These are phyloP conservation scores for Acer campestre DNA, from an alignment of 345 rosid genomes.

Conservation along the genomic window DNA sequence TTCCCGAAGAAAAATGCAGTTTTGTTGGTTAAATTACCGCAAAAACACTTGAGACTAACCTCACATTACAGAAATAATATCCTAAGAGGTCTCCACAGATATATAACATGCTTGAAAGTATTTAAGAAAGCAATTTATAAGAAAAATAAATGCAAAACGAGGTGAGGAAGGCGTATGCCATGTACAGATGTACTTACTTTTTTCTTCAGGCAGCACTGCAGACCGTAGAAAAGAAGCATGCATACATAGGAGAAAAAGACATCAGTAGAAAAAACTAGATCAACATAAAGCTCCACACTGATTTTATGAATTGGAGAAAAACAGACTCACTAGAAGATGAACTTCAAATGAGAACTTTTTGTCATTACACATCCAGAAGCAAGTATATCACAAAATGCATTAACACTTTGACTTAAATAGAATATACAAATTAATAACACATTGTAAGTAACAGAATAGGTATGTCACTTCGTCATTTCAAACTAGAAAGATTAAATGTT, in stretches of 20 bases:
- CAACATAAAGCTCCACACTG: neutral
- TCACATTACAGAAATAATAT: neutral
- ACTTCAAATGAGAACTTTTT: neutral
- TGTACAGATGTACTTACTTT: slow-evolving; percentile 57
- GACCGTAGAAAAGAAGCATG: slow-evolving; percentile 39
- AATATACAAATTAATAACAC: neutral
- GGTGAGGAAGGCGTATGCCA: slow-evolving; percentile 8
- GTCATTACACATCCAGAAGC: neutral
- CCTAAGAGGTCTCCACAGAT: neutral
- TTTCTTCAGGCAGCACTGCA: slow-evolving; percentile 92
- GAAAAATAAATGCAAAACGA: slow-evolving; percentile 12
- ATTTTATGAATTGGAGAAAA: neutral
- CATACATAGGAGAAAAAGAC: slow-evolving; percentile 32
- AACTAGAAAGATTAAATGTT: neutral
- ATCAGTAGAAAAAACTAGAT: slow-evolving; percentile 24
- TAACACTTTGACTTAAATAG: neutral
- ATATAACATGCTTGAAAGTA: neutral
- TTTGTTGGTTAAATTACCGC: neutral
- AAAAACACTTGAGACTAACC: neutral
- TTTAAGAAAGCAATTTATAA: slow-evolving; percentile 18
- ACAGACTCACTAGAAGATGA: neutral
- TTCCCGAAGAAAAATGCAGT: neutral
- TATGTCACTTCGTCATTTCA: neutral
- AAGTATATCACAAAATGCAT: neutral
- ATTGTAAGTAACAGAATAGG: neutral